phyloP scores from a whole-genome alignment of 108 stramenopile species.

The Mayamaea pseudoterrestris region DNA sequence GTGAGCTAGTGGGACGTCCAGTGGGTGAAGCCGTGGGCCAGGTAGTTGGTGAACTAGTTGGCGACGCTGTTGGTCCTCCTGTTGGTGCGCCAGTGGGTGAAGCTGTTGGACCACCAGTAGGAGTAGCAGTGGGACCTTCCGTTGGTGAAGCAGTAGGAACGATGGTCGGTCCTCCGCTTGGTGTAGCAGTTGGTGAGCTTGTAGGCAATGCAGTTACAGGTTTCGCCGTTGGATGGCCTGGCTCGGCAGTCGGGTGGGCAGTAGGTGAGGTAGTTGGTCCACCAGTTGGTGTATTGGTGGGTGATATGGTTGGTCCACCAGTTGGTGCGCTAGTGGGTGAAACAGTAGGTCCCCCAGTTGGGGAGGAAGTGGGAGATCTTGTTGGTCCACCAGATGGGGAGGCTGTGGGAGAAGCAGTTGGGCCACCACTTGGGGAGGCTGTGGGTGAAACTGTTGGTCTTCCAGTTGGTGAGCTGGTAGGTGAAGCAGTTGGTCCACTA shows the following conservation, averaged over 20 bases:
- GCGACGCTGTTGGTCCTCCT: neutral
- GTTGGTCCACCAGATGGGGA: slow-evolving; percentile 1
- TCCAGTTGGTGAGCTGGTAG: neutral
- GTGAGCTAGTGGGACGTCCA: neutral
- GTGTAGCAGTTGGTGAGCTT: neutral
- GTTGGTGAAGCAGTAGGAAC: neutral
- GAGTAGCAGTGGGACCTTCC: neutral
- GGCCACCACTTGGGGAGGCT: neutral
- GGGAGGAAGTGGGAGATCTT: slow-evolving; percentile 1
- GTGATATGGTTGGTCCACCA: no score
- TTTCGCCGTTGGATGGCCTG: neutral
- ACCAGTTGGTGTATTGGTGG: neutral
- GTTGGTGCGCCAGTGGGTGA: neutral
- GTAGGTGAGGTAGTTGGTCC: neutral
- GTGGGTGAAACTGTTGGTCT: neutral
- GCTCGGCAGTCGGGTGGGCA: neutral
- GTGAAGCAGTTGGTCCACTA: neutral
- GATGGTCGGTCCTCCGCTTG: neutral
- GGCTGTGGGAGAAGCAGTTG: neutral
- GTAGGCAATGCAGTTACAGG: neutral
- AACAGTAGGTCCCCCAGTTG: neutral
- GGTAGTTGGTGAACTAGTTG: neutral
- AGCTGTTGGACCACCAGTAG: neutral
- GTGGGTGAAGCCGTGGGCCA: neutral
- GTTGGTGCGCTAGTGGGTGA: slow-evolving; percentile 1